Evolutionary conservation across 2,329 filamentous ascomycete species (phyloP).

Genomic region (Fusarium transvaalense): DNA sequence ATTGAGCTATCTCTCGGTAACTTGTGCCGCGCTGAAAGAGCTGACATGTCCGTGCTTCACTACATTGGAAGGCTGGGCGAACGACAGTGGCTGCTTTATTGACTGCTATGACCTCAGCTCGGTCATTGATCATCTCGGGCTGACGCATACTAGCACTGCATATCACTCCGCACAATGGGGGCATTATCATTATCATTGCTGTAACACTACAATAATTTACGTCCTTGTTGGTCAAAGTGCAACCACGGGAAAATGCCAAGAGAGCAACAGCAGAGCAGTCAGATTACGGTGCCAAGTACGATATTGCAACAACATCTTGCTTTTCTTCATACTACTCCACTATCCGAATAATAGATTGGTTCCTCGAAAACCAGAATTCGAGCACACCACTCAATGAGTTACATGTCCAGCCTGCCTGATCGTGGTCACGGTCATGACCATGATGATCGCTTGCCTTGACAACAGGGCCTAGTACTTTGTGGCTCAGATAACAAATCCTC

Average conservation of each 20-base stretch:
- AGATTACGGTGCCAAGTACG: not conserved
- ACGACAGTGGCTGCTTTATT: not conserved
- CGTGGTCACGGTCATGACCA: not conserved
- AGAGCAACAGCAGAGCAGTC: not conserved
- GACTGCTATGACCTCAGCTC: not conserved
- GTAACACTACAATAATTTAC: not conserved
- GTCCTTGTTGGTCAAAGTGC: not conserved
- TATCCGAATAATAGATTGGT: conserved; percentile 2
- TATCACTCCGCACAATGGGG: not conserved
- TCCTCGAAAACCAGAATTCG: conserved; percentile 24
- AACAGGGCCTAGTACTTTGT: not conserved
- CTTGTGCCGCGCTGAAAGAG: conserved; percentile 3
- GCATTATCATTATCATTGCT: not conserved
- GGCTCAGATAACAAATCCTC: not conserved
- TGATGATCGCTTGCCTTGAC: conserved; percentile 1
- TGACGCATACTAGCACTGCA: not conserved
- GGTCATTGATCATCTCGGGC: not conserved
- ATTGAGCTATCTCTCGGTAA: not conserved
- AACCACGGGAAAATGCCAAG: not conserved
- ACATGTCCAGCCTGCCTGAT: conserved; percentile 10
- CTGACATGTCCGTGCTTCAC: conserved; percentile 11
- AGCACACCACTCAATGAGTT: not conserved
- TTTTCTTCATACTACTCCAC: not conserved
- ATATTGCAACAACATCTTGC: not conserved
- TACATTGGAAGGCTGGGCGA: not conserved